Evolutionary conservation across 176 grass and related monocot species (phyloP), one percentile per base, ranked within the genome.

Genomic region (Carex myosuroides): DNA sequence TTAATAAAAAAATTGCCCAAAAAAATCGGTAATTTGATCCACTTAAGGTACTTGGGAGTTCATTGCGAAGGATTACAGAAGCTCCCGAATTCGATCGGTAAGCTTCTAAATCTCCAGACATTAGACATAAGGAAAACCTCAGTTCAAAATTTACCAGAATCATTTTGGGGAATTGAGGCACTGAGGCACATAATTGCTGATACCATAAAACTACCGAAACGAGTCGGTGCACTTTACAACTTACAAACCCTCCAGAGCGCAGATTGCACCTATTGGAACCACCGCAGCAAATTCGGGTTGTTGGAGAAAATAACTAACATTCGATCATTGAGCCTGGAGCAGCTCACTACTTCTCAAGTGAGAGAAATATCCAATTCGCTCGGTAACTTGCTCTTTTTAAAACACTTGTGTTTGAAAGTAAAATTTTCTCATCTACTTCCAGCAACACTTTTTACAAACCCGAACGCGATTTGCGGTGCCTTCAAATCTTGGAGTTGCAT

Each of bases 81-180:
- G 9, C 73, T 78, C 24, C 73, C 73, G 5, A 29, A 22, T 22
- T 53, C 48, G 10, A 78, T 55, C 3, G 13, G 52, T 2, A 29
- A 78, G 42, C 73, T 78, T 54, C 9, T 56, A 3, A 78, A 78
- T 78, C 73, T 78, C 5, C 73, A 78, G 26, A 78, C 73, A 14
- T 56, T 78, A 4, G 73, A 78, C 13, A 78, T 78, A 53, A 56
- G 48, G 39, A 53, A 30, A 52, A 78, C 73, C 24, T 16, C 46
- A 1, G 20, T 78, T 56, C 4, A 24, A 22, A 78, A 50, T 29
- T 30, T 78, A 69, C 32, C 65, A 39, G 65, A 69, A 14, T 69
- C 65, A 69, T 69, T 69, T 18, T 69, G 65, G 65, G 32, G 13
- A 69, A 69, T 69, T 2, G 65, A 37, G 65, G 33, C 65, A 18